These are phyloP conservation scores for Solanum infundibuliforme DNA, from an alignment of 257 asterid genomes.

Conservation along the genomic window DNA sequence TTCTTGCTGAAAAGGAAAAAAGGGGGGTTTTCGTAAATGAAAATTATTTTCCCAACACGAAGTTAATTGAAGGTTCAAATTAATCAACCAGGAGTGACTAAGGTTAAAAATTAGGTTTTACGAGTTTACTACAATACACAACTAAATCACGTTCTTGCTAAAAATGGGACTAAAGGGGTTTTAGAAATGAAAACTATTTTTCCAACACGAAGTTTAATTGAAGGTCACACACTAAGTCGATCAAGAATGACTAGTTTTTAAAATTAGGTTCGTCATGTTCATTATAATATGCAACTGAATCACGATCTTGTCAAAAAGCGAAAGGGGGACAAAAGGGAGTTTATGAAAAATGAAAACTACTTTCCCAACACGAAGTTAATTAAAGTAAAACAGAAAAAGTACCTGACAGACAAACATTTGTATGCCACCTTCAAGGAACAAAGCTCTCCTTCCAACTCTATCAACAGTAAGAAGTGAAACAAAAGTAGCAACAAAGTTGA, in stretches of 20 bases:
- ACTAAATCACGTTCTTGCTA: no score
- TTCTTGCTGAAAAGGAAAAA: neutral
- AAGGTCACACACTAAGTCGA: neutral
- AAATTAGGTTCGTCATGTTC: neutral
- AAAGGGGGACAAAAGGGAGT: neutral
- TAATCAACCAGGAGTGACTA: neutral
- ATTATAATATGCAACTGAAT: neutral
- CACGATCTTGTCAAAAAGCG: no score
- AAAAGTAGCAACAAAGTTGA: conserved; percentile 37
- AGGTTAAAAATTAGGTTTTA: neutral
- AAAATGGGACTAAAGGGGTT: no score
- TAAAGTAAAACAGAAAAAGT: neutral
- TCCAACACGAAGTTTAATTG: no score
- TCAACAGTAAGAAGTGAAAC: conserved; percentile 59
- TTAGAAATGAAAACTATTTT: no score
- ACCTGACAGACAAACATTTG: conserved; percentile 64
- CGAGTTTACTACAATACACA: neutral
- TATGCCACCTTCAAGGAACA: conserved; percentile 52
- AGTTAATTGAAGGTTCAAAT: neutral
- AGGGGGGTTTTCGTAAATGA: neutral
- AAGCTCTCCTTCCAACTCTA: conserved; percentile 58
- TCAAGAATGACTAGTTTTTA: neutral
- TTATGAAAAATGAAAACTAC: neutral
- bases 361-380: neutral
- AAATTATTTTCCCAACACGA: neutral